Evolutionary conservation across 208 protist genomes (phyloP), one percentile per base, ranked within the genome.

Genomic region (Acanthamoeba quina): DNA sequence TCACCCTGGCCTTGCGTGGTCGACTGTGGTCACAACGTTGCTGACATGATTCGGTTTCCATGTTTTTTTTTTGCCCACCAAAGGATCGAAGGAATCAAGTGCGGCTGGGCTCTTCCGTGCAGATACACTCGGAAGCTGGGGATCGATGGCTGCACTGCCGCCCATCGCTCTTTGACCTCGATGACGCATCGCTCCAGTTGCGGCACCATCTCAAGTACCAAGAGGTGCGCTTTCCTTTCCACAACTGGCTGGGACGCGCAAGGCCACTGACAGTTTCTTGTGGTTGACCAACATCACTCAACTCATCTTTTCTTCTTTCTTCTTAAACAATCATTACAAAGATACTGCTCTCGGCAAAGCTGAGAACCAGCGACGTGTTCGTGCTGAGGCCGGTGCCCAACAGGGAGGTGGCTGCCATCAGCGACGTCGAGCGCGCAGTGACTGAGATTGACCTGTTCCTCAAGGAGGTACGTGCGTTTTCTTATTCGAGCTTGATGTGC

Each of bases 71-170:
- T 54, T 54, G 49, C 11, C 13, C 11, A 17, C 11, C 17, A 13
- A 13, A 90, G 83, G 85, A 92, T 52, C 85, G 85, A 9, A 4
- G 37, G 24, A 34, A 49, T 7, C 24, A 92, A 34, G 85, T 92
- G 21, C 15, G 58, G 10, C 64, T 92, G 17, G 85, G 85, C 29
- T 29, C 85, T 6, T 44, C 85, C 5, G 85, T 92, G 29, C 52
- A 72, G 60, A 21, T 92, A 21, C 60, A 92, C 26, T 41, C 58
- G 44, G 85, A 92, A 34, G 34, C 52, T 21, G 85, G 60, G 17
- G 60, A 92, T 17, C 17, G n/a, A 58, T 92, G 85, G 85, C 58
- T 92, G 29, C 85, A 92, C 26, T 92, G 85, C 29, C 31, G 47
- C 5, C 85, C 85, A n/a, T 76, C 34, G 31, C 47, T 92, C 24